Evolutionary conservation across 208 protist species (phyloP).

Genomic region (Acanthamoeba royreba): DNA sequence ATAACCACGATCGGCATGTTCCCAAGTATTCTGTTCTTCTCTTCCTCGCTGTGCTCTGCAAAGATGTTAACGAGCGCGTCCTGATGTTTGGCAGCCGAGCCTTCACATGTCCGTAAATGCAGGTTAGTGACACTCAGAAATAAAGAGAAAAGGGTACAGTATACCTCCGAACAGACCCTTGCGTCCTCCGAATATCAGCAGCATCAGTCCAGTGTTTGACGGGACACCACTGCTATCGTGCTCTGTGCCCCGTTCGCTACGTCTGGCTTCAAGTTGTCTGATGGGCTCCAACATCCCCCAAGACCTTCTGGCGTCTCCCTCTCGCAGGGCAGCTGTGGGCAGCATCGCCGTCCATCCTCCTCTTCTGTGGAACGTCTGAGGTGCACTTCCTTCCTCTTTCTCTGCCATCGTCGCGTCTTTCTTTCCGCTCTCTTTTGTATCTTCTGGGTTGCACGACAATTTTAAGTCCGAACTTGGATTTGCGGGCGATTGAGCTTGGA

Average conservation of each 20-base stretch:
- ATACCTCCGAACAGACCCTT: too few species aligned
- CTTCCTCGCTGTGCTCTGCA: neutral
- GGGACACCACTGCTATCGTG: neutral
- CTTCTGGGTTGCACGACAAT: too few species aligned
- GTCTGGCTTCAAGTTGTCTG: neutral
- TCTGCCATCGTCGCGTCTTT: too few species aligned
- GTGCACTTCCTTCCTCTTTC: neutral
- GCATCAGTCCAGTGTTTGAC: neutral
- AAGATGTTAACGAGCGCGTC: neutral
- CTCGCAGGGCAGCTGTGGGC: neutral
- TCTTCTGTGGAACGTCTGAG: too few species aligned
- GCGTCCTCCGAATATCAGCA: neutral
- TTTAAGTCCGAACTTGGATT: too few species aligned
- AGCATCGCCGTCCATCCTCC: neutral
- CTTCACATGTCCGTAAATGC: too few species aligned
- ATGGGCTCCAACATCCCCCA: neutral
- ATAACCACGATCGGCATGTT: neutral
- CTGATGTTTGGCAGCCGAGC: neutral
- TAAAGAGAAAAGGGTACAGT: neutral
- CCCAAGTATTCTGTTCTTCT: neutral
- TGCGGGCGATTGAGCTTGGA: too few species aligned
- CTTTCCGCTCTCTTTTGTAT: too few species aligned
- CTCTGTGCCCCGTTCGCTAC: neutral
- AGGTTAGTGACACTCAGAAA: too few species aligned
- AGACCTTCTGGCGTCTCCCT: neutral